A percentile compares a stretch with the other conserved stretches of the same genome.
These are phyloP conservation scores for Chenopodium formosanum DNA, from an alignment of 148 eudicot genomes.

Conservation along the genomic window DNA sequence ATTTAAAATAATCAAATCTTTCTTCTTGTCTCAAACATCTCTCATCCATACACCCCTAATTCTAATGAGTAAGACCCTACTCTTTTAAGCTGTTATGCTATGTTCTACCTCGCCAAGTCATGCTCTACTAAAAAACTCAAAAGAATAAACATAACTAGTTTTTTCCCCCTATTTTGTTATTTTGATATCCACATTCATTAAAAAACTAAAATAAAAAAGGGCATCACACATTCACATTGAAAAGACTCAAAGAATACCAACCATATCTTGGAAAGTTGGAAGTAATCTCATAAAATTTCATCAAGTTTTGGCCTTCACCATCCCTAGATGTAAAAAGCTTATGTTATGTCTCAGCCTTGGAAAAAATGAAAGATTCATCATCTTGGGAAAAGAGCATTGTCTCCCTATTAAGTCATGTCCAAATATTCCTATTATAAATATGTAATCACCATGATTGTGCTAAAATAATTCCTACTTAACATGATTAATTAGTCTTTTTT, in stretches of 20 bases:
- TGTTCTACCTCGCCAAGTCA: too few relatives aligned
- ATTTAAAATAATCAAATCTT: too few relatives aligned
- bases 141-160: too few relatives aligned
- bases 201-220: background rate
- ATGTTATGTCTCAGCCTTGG: constrained; percentile 27
- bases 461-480: background rate
- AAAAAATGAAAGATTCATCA: constrained; percentile 26
- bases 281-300: constrained; percentile 14
- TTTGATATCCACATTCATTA: too few relatives aligned
- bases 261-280: background rate
- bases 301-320: constrained; percentile 14
- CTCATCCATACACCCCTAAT: too few relatives aligned
- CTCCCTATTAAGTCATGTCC: background rate
- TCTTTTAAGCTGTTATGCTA: too few relatives aligned
- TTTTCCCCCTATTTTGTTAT: too few relatives aligned
- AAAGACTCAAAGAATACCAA: background rate
- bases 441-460: constrained; percentile 2
- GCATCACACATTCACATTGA: background rate
- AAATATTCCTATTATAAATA: background rate
- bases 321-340: constrained; percentile 21
- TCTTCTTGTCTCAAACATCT: too few relatives aligned
- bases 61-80: too few relatives aligned
- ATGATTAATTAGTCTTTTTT: background rate
- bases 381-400: background rate
- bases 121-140: too few relatives aligned